Base-by-base conservation (phyloP, 768 basidiomycete genomes). In the Agrocybe chaxingu region DNA sequence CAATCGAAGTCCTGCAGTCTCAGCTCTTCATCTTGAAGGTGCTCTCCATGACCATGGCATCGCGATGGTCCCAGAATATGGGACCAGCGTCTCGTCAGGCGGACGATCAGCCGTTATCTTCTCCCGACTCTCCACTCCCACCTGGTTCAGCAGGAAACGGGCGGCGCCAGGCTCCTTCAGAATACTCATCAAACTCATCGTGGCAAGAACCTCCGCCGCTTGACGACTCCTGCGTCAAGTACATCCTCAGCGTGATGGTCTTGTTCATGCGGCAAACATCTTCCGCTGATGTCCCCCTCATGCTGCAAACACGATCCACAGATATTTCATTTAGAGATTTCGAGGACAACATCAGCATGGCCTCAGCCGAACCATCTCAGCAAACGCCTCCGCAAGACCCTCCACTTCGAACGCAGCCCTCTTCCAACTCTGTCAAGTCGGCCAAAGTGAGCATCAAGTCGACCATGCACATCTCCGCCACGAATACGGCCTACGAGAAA, bases 11-110 rank as follows among this genome's bases (percentile, higher is more conserved):
- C 38, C 76, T 93, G 3, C 92, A 95, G 62, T 94, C 92, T 0
- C 89, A 94, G 63, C 74, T 95, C 1, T 91, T 90, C 58, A 69
- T 95, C 35, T 75, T 94, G 59, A 92, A 94, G 68, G 83, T 94
- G 18, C 67, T 96, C 9, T 78, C 86, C 0, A 74, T 87, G 39
- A 81, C 85, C 42, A 82, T 95, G 78, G 81, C 88, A 4, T 84
- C 87, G 11, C 82, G 89, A 31, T 92, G 88, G 87, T 75, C 53
- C 3, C 54, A 70, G 70, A 72, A 44, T 62, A 73, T 4, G 69
- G 74, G 10, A 65, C 77, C 6, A 63, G 62, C 30, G 5, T 79
- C 79, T 13, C 74, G 73, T 12, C 59, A 73, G 18, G 24, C 45
- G 24, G 72, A 75, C 57, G 70, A 70, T 56, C 66, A 62, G 33